phyloP scores from a whole-genome alignment of 1,284 basidiomycete genomes.

The Boletus albobrunnescens region DNA sequence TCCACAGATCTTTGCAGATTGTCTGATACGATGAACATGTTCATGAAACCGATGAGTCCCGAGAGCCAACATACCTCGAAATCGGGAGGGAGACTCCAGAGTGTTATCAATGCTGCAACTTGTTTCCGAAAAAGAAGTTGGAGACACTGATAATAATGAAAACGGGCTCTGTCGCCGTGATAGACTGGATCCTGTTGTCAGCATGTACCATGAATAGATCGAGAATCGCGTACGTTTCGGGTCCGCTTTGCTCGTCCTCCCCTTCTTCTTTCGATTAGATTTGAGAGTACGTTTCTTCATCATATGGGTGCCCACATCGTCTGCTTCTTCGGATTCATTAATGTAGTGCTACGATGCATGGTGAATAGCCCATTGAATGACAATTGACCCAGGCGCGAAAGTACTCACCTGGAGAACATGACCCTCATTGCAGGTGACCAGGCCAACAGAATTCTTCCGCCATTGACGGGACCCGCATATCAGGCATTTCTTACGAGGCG shows the following conservation, averaged over 20 bases:
- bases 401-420: slow-evolving; percentile 67
- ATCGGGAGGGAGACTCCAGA: slow-evolving; percentile 74
- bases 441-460: slow-evolving; percentile 71
- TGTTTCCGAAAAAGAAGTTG: slow-evolving; percentile 79
- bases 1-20: slow-evolving; percentile 80
- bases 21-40: slow-evolving; percentile 41
- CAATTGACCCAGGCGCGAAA: neutral
- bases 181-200: slow-evolving; percentile 53
- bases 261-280: slow-evolving; percentile 48
- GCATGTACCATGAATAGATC: neutral
- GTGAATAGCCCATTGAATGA: neutral
- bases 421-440: slow-evolving; percentile 73
- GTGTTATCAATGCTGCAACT: slow-evolving; percentile 51
- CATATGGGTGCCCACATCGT: slow-evolving; percentile 54
- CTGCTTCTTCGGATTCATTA: slow-evolving; percentile 62
- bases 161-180: slow-evolving; percentile 71
- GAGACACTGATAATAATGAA: slow-evolving; percentile 76
- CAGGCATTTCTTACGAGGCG: slow-evolving; percentile 54
- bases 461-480: slow-evolving; percentile 74
- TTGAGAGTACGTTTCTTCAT: slow-evolving; percentile 62
- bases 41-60: neutral
- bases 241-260: slow-evolving; percentile 47
- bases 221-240: slow-evolving; percentile 46
- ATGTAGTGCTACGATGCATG: slow-evolving; percentile 57
- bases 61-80: slow-evolving; percentile 60